A percentile compares a stretch with the other conserved stretches of the same genome.
phyloP scores from a whole-genome alignment of 495 filamentous ascomycete genomes.

The Ascobolus immersus region DNA sequence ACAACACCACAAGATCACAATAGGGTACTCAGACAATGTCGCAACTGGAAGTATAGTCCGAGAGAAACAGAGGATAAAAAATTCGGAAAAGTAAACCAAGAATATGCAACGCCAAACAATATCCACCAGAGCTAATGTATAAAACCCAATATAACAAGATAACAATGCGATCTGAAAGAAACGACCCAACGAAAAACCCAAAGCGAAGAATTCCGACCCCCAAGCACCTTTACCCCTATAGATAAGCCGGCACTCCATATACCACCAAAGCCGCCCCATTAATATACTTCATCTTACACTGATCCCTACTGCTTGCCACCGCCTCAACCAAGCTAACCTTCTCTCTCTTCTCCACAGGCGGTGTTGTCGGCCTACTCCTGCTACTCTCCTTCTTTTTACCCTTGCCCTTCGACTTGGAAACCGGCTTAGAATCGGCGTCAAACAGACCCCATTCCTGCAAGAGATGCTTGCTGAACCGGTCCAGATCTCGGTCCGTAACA shows the following conservation, averaged over 20 bases:
- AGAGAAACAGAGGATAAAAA: no score
- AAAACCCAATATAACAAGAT: no score
- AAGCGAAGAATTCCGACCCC: no score
- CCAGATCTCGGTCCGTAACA: constrained; percentile 88
- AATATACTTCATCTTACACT: constrained; percentile 65
- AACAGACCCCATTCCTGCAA: constrained; percentile 73
- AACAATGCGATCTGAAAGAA: no score
- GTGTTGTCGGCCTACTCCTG: constrained; percentile 2
- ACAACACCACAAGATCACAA: no score
- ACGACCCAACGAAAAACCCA: no score
- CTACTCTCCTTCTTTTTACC: constrained; percentile 10
- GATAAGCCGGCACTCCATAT: constrained; percentile 81
- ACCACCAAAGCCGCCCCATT: constrained; percentile 82
- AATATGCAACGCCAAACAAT: no score
- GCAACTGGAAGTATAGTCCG: no score
- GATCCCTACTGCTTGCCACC: constrained; percentile 40
- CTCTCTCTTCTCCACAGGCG: constrained; percentile 4
- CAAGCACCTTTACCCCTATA: no score
- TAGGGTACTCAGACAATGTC: no score
- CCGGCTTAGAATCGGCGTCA: constrained; percentile 11
- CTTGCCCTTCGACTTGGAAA: constrained; percentile 11
- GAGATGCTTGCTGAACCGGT: constrained; percentile 52
- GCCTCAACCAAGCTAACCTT: constrained; percentile 42
- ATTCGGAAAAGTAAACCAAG: no score
- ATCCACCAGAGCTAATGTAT: no score